phyloP scores from a whole-genome alignment of 805 yeast genomes.

The Kazachstania taianensis region DNA sequence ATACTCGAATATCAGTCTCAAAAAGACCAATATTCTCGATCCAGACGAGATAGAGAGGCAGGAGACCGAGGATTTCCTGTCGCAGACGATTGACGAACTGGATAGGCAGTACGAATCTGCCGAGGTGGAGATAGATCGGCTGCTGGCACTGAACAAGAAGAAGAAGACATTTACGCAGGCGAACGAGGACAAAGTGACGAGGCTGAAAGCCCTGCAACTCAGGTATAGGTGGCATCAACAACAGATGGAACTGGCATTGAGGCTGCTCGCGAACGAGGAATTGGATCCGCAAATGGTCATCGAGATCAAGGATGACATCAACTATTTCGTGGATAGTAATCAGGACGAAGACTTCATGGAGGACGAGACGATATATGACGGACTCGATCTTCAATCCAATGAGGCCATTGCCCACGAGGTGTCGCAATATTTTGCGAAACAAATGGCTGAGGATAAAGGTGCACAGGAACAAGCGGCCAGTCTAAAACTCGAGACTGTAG shows the following conservation, averaged over 20 bases:
- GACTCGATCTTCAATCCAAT: constrained; percentile 54
- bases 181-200: constrained; percentile 34
- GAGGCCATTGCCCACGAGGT: constrained; percentile 44
- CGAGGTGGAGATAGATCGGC: constrained; percentile 41
- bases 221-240: constrained; percentile 75
- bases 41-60: constrained; percentile 73
- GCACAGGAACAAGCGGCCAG: constrained; percentile 9
- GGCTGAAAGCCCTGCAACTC: constrained; percentile 48
- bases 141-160: constrained; percentile 24
- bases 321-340: constrained; percentile 83
- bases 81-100: constrained; percentile 63
- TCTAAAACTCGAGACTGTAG: not conserved
- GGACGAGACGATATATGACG: constrained; percentile 90
- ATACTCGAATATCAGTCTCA: constrained; percentile 83
- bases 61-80: constrained; percentile 61
- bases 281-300: constrained; percentile 68
- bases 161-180: constrained; percentile 24
- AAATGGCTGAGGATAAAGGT: constrained; percentile 20
- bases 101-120: constrained; percentile 70
- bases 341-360: constrained; percentile 87
- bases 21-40: constrained; percentile 50
- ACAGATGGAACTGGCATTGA: constrained; percentile 66
- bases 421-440: constrained; percentile 31
- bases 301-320: constrained; percentile 76
- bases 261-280: constrained; percentile 73